These are phyloP conservation scores for Pythium folliculosum DNA, from an alignment of 352 stramenopile species.

Conservation along the genomic window DNA sequence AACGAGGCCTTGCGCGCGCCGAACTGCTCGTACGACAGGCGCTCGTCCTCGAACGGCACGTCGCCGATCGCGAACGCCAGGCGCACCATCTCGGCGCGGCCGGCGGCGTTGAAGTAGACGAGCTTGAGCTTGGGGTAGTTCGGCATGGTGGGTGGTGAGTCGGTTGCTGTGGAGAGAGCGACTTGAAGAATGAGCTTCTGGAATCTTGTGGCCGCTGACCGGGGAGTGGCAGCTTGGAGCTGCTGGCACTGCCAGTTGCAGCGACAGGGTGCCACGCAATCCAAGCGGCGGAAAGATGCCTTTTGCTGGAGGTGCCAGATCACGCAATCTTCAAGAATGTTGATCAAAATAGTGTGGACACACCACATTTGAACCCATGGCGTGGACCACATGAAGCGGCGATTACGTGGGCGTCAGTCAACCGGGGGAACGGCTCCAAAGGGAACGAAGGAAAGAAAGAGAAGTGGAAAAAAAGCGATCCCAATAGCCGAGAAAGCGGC, in stretches of 20 bases:
- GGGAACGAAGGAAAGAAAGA: background rate
- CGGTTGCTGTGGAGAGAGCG: background rate
- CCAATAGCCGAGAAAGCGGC: background rate
- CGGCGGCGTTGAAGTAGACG: conserved; percentile 44
- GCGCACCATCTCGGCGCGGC: conserved; percentile 37
- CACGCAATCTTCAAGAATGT: conserved; percentile 14
- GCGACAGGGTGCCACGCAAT: background rate
- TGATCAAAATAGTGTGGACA: background rate
- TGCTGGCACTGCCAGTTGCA: no score
- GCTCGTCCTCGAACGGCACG: conserved; percentile 44
- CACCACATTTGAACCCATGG: background rate
- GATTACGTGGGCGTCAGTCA: background rate
- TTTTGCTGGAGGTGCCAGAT: background rate
- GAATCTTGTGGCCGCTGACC: no score
- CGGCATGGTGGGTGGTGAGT: conserved; percentile 10
- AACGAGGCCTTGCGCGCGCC: conserved; percentile 29
- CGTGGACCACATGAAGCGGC: background rate
- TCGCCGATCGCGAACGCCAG: conserved; percentile 36
- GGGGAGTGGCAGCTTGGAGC: background rate
- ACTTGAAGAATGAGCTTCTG: conserved; percentile 15
- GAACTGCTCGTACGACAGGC: conserved; percentile 37
- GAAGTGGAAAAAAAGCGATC: conserved; percentile 3
- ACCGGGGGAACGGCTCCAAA: background rate
- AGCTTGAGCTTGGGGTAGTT: conserved; percentile 34
- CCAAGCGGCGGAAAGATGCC: conserved; percentile 11